Evolutionary conservation across 2,329 filamentous ascomycete species (phyloP).

Genomic region (Diaporthe sp.): DNA sequence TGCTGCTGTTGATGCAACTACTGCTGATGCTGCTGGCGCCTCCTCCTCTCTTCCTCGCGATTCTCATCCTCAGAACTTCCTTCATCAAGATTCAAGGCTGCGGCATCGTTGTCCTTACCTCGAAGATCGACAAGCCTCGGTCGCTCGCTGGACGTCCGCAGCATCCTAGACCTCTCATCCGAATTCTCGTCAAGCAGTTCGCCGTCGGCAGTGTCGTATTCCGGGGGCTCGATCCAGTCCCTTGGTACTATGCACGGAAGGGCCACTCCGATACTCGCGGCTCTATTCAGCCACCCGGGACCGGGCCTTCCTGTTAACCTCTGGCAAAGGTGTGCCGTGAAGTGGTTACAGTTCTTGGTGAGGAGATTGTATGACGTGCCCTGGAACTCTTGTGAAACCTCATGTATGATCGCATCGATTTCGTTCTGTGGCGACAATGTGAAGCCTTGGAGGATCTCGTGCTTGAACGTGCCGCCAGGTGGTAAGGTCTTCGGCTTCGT

Average conservation of each 20-base stretch:
- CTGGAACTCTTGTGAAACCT: slow-evolving; percentile 78
- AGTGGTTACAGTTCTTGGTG: slow-evolving; percentile 90
- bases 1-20: slow-evolving; percentile 24
- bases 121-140: slow-evolving; percentile 45
- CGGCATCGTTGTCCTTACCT: slow-evolving; percentile 43
- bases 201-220: slow-evolving; percentile 80
- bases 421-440: slow-evolving; percentile 77
- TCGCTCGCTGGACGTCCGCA: slow-evolving; percentile 54
- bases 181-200: slow-evolving; percentile 72
- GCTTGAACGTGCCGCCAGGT: slow-evolving; percentile 82
- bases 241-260: slow-evolving; percentile 85
- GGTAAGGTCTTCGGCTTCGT: slow-evolving; percentile 80
- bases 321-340: slow-evolving; percentile 82
- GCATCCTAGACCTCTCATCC: slow-evolving; percentile 71
- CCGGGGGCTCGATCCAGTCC: slow-evolving; percentile 86
- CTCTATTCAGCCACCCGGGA: slow-evolving; percentile 84
- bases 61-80: slow-evolving; percentile 38
- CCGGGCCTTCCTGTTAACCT: slow-evolving; percentile 78
- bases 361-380: slow-evolving; percentile 85
- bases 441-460: slow-evolving; percentile 83
- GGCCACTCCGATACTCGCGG: slow-evolving; percentile 85
- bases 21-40: slow-evolving; percentile 23
- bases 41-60: slow-evolving; percentile 34
- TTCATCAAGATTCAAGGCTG: slow-evolving; percentile 43
- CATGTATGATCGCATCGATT: slow-evolving; percentile 77